Conservation (phyloP, 108 stramenopile species). For the Pseudonitzschia multiseries region DNA sequence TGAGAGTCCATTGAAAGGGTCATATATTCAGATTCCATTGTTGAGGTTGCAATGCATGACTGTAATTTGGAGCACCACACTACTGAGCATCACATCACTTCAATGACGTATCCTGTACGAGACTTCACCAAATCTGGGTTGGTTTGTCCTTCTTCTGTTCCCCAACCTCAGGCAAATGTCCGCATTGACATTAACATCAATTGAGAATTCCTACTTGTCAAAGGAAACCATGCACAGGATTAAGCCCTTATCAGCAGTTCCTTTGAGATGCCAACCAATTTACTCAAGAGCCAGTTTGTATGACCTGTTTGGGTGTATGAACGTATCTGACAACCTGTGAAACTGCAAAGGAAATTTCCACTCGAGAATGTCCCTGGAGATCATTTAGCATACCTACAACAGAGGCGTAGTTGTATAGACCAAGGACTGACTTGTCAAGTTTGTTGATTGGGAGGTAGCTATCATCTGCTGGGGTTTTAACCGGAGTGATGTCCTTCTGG, state of each 20-base stretch:
- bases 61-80: conserved; percentile 46
- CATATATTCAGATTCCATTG: conserved; percentile 44
- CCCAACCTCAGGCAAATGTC: conserved; percentile 44
- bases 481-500: too few relatives aligned
- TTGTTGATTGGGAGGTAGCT: too few relatives aligned
- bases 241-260: conserved; percentile 43
- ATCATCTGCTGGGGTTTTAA: neutral
- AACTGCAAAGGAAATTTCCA: conserved; percentile 44
- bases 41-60: conserved; percentile 38
- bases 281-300: too few relatives aligned
- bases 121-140: conserved; percentile 29
- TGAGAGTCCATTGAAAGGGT: conserved; percentile 22
- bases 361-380: conserved; percentile 37
- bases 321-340: conserved; percentile 33
- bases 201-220: neutral
- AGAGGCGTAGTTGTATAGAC: conserved; percentile 21
- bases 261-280: conserved; percentile 16
- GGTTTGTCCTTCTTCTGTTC: conserved; percentile 26
- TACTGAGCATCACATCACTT: conserved; percentile 33
- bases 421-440: neutral
- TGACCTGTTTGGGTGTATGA: conserved; percentile 9
- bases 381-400: conserved; percentile 56
- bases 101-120: conserved; percentile 38
- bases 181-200: conserved; percentile 38
- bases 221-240: conserved; percentile 28